A percentile compares a stretch with the other conserved stretches of the same genome.
Evolutionary conservation across 352 stramenopile species (phyloP).

Genomic region (Phytophthora pini): DNA sequence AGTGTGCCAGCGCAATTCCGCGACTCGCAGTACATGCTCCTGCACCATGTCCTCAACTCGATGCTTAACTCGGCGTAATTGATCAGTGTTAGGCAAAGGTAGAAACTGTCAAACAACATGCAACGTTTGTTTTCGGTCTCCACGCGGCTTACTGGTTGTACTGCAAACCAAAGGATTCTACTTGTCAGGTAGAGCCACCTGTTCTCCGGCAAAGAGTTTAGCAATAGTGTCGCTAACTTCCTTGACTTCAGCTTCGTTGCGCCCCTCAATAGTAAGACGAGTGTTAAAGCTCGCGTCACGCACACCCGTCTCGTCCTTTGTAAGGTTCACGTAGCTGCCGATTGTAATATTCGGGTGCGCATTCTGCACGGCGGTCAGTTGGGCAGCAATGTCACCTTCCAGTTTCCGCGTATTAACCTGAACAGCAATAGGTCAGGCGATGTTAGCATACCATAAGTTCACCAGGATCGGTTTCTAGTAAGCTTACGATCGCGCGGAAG

Average conservation of each 20-base stretch:
- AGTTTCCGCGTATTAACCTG: conserved; percentile 74
- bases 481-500: conserved; percentile 74
- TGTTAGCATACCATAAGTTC: conserved; percentile 13
- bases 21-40: conserved; percentile 85
- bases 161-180: conserved; percentile 14
- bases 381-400: conserved; percentile 73
- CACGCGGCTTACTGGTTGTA: no score
- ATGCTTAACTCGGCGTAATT: conserved; percentile 76
- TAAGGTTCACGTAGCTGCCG: conserved; percentile 87
- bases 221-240: conserved; percentile 56
- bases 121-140: conserved; percentile 16
- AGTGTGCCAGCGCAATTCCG: conserved; percentile 59
- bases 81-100: conserved; percentile 20
- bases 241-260: conserved; percentile 58
- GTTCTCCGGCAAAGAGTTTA: conserved; percentile 34
- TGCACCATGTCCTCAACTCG: conserved; percentile 89
- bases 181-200: conserved; percentile 13
- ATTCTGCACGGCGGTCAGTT: conserved; percentile 73
- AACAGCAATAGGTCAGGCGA: not conserved
- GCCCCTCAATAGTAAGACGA: conserved; percentile 70
- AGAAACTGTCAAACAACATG: conserved; percentile 32
- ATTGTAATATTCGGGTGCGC: conserved; percentile 73
- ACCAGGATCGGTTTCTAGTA: not conserved
- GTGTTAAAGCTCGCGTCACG: conserved; percentile 74
- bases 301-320: conserved; percentile 59